A percentile compares a stretch with the other conserved stretches of the same genome.
phyloP scores from a whole-genome alignment of 2,329 filamentous ascomycete species.

The Conoideocrella luteorostrata region DNA sequence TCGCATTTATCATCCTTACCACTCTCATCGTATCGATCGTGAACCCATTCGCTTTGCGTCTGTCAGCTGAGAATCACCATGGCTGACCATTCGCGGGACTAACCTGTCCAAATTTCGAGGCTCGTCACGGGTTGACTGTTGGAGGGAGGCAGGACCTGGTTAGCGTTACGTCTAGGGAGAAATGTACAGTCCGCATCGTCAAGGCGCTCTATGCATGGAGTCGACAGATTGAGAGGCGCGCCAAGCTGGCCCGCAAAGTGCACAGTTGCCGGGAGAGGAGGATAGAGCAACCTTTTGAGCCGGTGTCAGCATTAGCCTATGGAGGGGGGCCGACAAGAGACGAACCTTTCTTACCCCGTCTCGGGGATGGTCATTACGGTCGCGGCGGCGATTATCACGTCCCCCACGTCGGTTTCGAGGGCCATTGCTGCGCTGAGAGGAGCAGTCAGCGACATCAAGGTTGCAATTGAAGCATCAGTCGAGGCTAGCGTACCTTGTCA shows the following conservation, averaged over 20 bases:
- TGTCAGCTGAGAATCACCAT: conserved; percentile 18
- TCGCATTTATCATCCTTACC: conserved; percentile 33
- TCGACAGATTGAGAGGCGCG: conserved; percentile 22
- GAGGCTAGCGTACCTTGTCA: conserved; percentile 32
- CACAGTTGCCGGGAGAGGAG: conserved; percentile 21
- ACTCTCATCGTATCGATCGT: conserved; percentile 80
- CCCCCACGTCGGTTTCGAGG: conserved; percentile 30
- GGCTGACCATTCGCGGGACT: conserved; percentile 19
- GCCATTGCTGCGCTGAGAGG: conserved; percentile 24
- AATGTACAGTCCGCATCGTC: conserved; percentile 21
- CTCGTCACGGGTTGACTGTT: conserved; percentile 57
- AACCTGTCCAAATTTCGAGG: conserved; percentile 66
- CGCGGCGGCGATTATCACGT: conserved; percentile 25
- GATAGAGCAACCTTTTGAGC: conserved; percentile 26
- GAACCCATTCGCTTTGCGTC: conserved; percentile 74
- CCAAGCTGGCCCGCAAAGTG: conserved; percentile 22
- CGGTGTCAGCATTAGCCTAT: conserved; percentile 1
- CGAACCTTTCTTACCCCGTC: conserved; percentile 85
- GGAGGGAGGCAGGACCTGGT: conserved; percentile 26
- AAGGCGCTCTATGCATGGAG: conserved; percentile 22
- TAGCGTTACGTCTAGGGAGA: conserved; percentile 27
- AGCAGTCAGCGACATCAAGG: conserved; percentile 1
- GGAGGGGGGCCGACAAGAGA: conserved; percentile 12
- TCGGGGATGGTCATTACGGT: conserved; percentile 53
- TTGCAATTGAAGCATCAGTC: neutral